Evolutionary conservation across 768 basidiomycete species (phyloP).

Genomic region (Candolleomyces aberdarensis): DNA sequence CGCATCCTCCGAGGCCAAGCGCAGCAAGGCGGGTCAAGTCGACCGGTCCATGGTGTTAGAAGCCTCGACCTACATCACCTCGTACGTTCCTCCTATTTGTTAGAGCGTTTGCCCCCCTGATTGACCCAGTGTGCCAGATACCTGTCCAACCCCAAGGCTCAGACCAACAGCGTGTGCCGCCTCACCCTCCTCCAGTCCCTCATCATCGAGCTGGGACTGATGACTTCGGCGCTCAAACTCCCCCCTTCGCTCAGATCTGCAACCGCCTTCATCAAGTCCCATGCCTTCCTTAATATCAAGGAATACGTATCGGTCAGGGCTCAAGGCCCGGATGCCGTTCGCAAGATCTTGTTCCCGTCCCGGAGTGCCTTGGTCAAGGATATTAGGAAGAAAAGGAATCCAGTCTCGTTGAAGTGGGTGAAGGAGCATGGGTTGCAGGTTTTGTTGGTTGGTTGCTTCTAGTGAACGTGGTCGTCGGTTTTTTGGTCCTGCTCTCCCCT

Average conservation of each 20-base stretch:
- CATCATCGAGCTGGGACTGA: slow-evolving; percentile 73
- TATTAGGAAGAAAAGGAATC: slow-evolving; percentile 45
- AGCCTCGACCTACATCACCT: slow-evolving; percentile 46
- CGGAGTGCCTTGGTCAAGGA: slow-evolving; percentile 59
- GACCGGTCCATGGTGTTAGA: slow-evolving; percentile 51
- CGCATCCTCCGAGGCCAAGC: slow-evolving; percentile 11
- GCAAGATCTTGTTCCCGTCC: slow-evolving; percentile 58
- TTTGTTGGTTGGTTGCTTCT: slow-evolving; percentile 53
- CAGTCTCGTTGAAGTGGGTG: slow-evolving; percentile 50
- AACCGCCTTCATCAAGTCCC: slow-evolving; percentile 61
- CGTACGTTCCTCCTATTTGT: neutral
- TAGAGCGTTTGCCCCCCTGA: no score
- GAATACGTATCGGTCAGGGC: slow-evolving; percentile 69
- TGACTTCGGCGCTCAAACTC: slow-evolving; percentile 36
- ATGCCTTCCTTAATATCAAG: slow-evolving; percentile 66
- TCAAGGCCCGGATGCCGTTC: slow-evolving; percentile 61
- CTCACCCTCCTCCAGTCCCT: slow-evolving; percentile 70
- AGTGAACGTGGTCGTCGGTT: slow-evolving; percentile 18
- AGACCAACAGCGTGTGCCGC: slow-evolving; percentile 39
- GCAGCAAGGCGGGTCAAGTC: slow-evolving; percentile 20
- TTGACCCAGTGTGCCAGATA: slow-evolving; percentile 32
- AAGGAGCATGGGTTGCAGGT: slow-evolving; percentile 63
- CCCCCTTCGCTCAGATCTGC: slow-evolving; percentile 65
- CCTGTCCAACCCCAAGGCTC: slow-evolving; percentile 47
- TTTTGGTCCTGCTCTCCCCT: neutral